These are phyloP conservation scores for Cystobasidium onofrii DNA, from an alignment of 768 basidiomycete species.

Conservation along the genomic window DNA sequence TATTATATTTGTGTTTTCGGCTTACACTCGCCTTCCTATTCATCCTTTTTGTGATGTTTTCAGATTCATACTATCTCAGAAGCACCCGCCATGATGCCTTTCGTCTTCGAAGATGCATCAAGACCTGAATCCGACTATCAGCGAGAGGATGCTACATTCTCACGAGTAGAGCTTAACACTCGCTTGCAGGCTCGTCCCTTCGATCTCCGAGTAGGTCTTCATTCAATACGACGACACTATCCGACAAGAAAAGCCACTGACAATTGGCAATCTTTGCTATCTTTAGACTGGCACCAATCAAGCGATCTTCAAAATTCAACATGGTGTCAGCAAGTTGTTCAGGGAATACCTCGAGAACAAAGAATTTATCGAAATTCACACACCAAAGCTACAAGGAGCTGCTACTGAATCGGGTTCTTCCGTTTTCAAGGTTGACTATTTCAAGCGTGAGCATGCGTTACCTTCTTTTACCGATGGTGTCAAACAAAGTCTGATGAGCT, in stretches of 20 bases:
- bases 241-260: background rate
- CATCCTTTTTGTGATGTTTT: no score
- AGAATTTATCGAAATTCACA: constrained; percentile 90
- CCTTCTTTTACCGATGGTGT: background rate
- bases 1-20: no score
- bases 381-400: constrained; percentile 91
- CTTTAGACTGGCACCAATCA: constrained; percentile 84
- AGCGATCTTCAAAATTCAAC: constrained; percentile 84
- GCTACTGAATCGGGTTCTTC: constrained; percentile 94
- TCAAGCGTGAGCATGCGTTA: constrained; percentile 62
- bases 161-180: constrained; percentile 80
- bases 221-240: background rate
- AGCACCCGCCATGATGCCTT: constrained; percentile 69
- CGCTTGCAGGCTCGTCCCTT: constrained; percentile 88
- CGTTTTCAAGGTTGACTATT: constrained; percentile 96
- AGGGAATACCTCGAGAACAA: constrained; percentile 64
- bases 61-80: constrained; percentile 76
- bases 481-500: background rate
- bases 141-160: constrained; percentile 48
- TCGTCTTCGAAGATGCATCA: constrained; percentile 84
- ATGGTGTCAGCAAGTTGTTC: constrained; percentile 81
- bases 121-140: constrained; percentile 65
- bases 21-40: no score
- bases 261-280: background rate
- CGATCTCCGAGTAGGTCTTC: constrained; percentile 69